Base-by-base conservation (phyloP, 305 asterid genomes). In the Rubia peregrina region DNA sequence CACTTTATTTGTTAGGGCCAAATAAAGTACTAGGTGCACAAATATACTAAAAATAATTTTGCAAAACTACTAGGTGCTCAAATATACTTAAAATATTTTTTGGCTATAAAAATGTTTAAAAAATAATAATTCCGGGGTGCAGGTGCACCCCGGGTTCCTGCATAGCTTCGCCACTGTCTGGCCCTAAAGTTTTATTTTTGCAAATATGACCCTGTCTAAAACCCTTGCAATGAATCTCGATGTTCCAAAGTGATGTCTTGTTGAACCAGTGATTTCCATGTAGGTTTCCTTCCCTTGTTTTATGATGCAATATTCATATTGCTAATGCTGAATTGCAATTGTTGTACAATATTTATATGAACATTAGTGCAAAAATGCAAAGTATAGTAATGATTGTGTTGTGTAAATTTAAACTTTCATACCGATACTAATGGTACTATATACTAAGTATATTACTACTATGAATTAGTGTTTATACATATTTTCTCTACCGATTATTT, bases 181-280 rank as follows among this genome's bases (percentile, higher is more conserved):
- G 99, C 67, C 98, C 98, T 51, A 84, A 83, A 84, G 97, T 97
- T 67, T 84, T 95, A 90, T n/a, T 38, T 6, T 38, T 38, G 95
- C 99, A 6, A 95, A 92, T 79, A 95, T 95, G 98, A 98, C 98
- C 51, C 90, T 84, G 14, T 92, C 97, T 5, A 95, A 95, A 83
- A 95, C 98, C n/a, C 96, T 95, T 73, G 89, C 99, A 41, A 95
- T 95, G 99, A 95, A 95, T 85, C 96, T 95, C 67, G 97, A 95
- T 81, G 98, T 95, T 81, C 99, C 98, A 38, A 98, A 92, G 85
- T 95, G 95, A 43, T 95, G 98, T 98, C 98, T 92, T 55, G 87
- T 95, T 72, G 98, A 95, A 76, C 98, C 98, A 70, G 89, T 92
- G 67, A 79, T 88, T 83, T 97, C 99, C 55, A 76, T 95, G 98